Evolutionary conservation across 257 asterid species (phyloP), one percentile per base, ranked within the genome.

Genomic region (Ocimum tenuiflorum): DNA sequence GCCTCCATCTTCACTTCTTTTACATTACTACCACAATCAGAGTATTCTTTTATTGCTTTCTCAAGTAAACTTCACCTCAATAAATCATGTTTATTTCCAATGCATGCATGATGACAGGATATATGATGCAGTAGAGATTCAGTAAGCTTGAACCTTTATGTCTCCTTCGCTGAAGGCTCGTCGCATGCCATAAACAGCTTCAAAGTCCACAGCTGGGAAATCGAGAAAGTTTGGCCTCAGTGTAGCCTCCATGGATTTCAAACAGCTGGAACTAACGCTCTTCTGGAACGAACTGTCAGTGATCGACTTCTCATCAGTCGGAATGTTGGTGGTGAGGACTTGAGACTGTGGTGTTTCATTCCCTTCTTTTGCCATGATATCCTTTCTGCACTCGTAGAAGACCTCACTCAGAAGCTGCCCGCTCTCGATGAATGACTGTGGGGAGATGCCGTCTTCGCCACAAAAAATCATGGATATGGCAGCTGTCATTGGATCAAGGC

Each of bases 141-240:
- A n/a, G n/a, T n/a, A n/a, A n/a, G n/a, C n/a, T n/a, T 56, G 38
- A 31, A 91, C 98, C 98, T 92, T 81, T 59, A 92, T 83, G 73
- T 92, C 98, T 69, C 98, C 98, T 47, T 92, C 98, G 46, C 98
- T 92, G 72, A 68, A 87, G 5, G 98, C 86, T 75, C 98, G 83
- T 47, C 98, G 85, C 90, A 89, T 87, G 65, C 91, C 89, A 71
- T 83, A 78, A 55, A 70, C 91, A 47, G 85, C 75, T 12, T 85
- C 88, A 10, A 91, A 85, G 80, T 86, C 91, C 81, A 87, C 15
- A 41, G 67, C 86, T 0, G 89, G 85, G 62, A 80, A 86, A 75
- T 89, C 92, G 9, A 92, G 95, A 78, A 92, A 89, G 77, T 77
- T 84, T 1, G 91, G 96, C 81, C 81, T 80, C 67, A 72, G 20